Evolutionary conservation across 1,284 basidiomycete genomes (phyloP).

Genomic region (Exobasidium rhododendri): DNA sequence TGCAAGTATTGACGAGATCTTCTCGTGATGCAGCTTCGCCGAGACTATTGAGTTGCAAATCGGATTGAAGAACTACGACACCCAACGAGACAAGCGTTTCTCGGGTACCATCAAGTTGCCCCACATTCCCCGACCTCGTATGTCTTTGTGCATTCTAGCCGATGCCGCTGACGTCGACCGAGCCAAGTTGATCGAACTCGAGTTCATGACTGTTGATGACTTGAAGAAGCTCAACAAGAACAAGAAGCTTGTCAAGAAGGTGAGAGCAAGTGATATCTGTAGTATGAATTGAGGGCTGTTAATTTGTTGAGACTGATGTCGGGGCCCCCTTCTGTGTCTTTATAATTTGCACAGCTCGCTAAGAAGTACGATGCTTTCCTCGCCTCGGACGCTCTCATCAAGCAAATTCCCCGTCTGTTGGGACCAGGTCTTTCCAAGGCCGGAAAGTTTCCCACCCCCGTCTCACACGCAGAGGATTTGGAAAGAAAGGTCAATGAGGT

Average conservation of each 20-base stretch:
- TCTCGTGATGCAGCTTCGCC: too few species aligned
- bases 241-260: conserved; percentile 99
- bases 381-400: conserved; percentile 95
- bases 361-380: conserved; percentile 99
- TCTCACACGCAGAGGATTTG: conserved; percentile 90
- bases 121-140: conserved; percentile 92
- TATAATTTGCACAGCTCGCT: conserved; percentile 67
- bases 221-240: conserved; percentile 99
- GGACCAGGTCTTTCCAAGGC: conserved; percentile 99
- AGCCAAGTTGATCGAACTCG: conserved; percentile 92
- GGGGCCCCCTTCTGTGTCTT: not conserved
- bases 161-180: conserved; percentile 99
- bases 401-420: conserved; percentile 99
- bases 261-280: not conserved
- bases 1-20: too few species aligned
- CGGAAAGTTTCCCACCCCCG: conserved; percentile 94
- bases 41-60: conserved; percentile 56
- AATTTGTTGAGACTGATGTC: not conserved
- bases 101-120: conserved; percentile 68
- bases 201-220: conserved; percentile 98
- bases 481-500: conserved; percentile 90
- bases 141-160: conserved; percentile 99
- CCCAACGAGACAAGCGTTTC: conserved; percentile 56
- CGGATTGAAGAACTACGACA: conserved; percentile 56
- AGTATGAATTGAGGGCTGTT: not conserved